Conservation (phyloP, 352 stramenopile species). For the Globisporangium viniferum region DNA sequence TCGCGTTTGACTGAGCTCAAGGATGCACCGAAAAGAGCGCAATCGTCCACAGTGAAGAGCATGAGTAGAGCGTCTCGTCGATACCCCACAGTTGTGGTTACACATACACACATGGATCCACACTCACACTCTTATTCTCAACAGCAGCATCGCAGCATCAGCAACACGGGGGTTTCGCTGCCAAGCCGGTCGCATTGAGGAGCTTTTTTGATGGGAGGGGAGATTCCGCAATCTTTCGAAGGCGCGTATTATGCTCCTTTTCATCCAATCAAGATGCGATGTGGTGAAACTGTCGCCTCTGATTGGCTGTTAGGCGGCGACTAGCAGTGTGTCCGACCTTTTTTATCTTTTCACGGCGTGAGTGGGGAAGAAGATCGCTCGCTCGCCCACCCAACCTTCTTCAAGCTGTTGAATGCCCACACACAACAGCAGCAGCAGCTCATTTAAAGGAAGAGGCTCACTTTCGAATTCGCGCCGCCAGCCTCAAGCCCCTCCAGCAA, state of each 20-base stretch:
- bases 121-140: background rate
- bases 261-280: constrained; percentile 2
- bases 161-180: background rate
- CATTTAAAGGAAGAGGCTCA: constrained; percentile 11
- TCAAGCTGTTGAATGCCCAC: constrained; percentile 1
- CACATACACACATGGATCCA: background rate
- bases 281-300: background rate
- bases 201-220: background rate
- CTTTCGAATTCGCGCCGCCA: constrained; percentile 35
- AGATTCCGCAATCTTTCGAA: background rate
- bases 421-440: background rate
- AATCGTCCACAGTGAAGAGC: background rate
- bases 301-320: background rate
- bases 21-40: background rate
- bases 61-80: background rate
- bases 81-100: background rate
- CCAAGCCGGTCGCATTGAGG: background rate
- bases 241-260: background rate
- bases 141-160: background rate
- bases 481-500: constrained; percentile 16
- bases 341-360: background rate
- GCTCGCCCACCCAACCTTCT: background rate
- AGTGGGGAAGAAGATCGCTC: background rate
- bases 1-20: background rate
- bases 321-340: constrained; percentile 11